A percentile compares a stretch with the other conserved stretches of the same genome.
phyloP scores from a whole-genome alignment of 805 yeast species.

The Starmerella apicola region DNA sequence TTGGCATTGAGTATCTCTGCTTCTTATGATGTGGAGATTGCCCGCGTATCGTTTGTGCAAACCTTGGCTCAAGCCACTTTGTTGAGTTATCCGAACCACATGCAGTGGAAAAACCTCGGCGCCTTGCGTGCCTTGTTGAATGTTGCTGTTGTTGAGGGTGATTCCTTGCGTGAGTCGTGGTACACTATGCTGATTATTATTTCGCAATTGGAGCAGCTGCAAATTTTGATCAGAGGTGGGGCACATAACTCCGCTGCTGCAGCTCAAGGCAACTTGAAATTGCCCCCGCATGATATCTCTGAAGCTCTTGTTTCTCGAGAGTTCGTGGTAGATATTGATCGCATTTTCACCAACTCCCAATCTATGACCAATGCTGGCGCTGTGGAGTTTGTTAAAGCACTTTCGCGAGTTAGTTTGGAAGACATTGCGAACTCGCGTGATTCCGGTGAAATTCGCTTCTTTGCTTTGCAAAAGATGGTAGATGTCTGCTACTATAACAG shows the following conservation, averaged over 20 bases:
- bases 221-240: slow-evolving; percentile 38
- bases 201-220: slow-evolving; percentile 85
- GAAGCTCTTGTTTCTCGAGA: slow-evolving; percentile 27
- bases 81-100: slow-evolving; percentile 63
- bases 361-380: slow-evolving; percentile 73
- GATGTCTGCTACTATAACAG: slow-evolving; percentile 96
- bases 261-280: slow-evolving; percentile 36
- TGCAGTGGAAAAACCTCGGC: slow-evolving; percentile 65
- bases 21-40: slow-evolving; percentile 68
- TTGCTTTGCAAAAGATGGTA: slow-evolving; percentile 86
- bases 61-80: slow-evolving; percentile 78
- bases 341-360: slow-evolving; percentile 72
- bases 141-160: slow-evolving; percentile 70
- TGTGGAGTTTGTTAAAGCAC: slow-evolving; percentile 72
- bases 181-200: slow-evolving; percentile 64
- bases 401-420: slow-evolving; percentile 75
- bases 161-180: slow-evolving; percentile 67
- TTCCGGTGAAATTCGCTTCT: slow-evolving; percentile 75
- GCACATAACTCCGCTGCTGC: slow-evolving; percentile 89
- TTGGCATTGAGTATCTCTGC: slow-evolving; percentile 74
- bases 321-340: slow-evolving; percentile 51
- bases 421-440: slow-evolving; percentile 83
- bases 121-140: slow-evolving; percentile 67
- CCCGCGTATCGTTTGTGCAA: slow-evolving; percentile 78
- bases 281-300: slow-evolving; percentile 21